These are phyloP conservation scores for Phaffia australis DNA, from an alignment of 768 basidiomycete genomes.

Conservation along the genomic window DNA sequence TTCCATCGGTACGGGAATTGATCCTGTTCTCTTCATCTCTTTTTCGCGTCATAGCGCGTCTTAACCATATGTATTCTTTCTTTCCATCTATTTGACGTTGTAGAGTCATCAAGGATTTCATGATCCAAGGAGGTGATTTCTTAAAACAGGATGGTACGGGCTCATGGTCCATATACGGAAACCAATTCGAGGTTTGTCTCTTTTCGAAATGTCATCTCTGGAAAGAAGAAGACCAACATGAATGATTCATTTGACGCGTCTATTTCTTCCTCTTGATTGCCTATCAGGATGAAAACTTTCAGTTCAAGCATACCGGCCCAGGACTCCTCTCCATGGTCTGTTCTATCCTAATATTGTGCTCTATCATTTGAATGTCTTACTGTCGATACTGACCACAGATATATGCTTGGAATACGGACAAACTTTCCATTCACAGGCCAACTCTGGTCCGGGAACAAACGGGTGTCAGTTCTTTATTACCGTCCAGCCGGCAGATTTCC, in stretches of 20 bases:
- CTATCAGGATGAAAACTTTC: conserved; percentile 82
- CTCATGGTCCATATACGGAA: conserved; percentile 91
- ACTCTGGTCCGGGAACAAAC: conserved; percentile 87
- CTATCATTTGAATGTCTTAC: too few relatives aligned
- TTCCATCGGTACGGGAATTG: conserved; percentile 67
- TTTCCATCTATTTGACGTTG: background rate
- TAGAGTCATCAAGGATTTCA: conserved; percentile 47
- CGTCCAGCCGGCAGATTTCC: conserved; percentile 83
- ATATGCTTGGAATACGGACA: conserved; percentile 8
- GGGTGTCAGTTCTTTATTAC: conserved; percentile 92
- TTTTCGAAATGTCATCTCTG: background rate
- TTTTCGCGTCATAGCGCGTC: background rate
- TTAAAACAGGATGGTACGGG: conserved; percentile 91
- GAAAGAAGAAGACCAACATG: background rate
- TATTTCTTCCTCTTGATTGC: background rate
- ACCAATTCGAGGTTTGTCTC: conserved; percentile 68
- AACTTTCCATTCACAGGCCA: conserved; percentile 55
- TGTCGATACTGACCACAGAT: background rate
- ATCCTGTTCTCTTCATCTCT: background rate
- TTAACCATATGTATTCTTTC: background rate
- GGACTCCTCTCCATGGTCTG: conserved; percentile 83
- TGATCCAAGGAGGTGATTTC: conserved; percentile 99
- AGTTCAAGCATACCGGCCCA: conserved; percentile 72
- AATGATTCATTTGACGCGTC: conserved; percentile 2
- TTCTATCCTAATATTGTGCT: conserved; percentile 6